Percentiles rank a stretch among this genome's conserved stretches.
Conservation (phyloP, 2,329 filamentous ascomycete genomes). For the Cadophora malorum region DNA sequence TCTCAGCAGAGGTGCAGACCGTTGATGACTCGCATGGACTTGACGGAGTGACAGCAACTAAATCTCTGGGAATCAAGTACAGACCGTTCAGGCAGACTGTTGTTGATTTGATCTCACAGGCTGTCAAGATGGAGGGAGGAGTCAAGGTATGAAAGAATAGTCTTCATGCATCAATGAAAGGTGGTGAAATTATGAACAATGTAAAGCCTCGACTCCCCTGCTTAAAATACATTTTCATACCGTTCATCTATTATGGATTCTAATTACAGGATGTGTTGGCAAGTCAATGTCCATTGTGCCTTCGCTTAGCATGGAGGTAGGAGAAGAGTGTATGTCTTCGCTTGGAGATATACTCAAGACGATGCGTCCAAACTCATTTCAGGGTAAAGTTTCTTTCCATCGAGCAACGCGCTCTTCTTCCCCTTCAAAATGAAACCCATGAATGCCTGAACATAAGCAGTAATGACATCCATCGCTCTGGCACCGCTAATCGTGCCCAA, state of each 20-base stretch:
- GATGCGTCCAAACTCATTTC: slow-evolving; percentile 33
- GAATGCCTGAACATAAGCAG: slow-evolving; percentile 43
- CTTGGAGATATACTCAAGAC: neutral
- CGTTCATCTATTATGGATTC: too few relatives aligned
- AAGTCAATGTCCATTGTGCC: too few relatives aligned
- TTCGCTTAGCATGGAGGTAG: too few relatives aligned
- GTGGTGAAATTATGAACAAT: too few relatives aligned
- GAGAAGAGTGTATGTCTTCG: too few relatives aligned
- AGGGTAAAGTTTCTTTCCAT: slow-evolving; percentile 31
- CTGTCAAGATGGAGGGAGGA: slow-evolving; percentile 42
- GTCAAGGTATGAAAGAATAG: neutral
- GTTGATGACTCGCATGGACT: slow-evolving; percentile 50
- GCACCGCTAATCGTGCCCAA: slow-evolving; percentile 43
- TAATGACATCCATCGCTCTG: slow-evolving; percentile 42
- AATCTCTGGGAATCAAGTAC: slow-evolving; percentile 64
- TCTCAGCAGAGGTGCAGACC: slow-evolving; percentile 41
- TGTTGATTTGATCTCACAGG: slow-evolving; percentile 58
- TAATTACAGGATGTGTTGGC: too few relatives aligned
- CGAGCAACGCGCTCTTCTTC: slow-evolving; percentile 24
- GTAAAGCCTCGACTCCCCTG: too few relatives aligned
- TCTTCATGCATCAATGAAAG: too few relatives aligned
- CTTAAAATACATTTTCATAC: too few relatives aligned
- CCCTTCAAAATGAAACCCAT: slow-evolving; percentile 42
- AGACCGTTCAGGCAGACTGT: slow-evolving; percentile 61
- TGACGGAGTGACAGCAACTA: slow-evolving; percentile 51